These are phyloP conservation scores for Pseudogymnoascus sp. DNA, from an alignment of 2,329 filamentous ascomycete species.

Conservation along the genomic window DNA sequence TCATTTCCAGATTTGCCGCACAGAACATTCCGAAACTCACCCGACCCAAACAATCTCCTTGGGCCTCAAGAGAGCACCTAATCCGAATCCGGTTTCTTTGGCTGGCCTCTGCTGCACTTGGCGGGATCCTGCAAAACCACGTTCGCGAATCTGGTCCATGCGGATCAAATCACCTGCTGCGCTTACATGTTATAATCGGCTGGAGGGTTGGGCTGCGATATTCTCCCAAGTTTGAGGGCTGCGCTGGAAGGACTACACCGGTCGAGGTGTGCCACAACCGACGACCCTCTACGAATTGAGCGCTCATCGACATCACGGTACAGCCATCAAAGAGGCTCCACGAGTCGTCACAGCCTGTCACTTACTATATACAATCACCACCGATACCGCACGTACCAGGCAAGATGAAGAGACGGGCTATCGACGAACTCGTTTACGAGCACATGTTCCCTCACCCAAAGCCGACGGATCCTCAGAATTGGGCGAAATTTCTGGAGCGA, in stretches of 20 bases:
- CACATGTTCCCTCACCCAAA: conserved; percentile 64
- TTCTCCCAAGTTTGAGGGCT: conserved; percentile 1
- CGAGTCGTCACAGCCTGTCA: background rate
- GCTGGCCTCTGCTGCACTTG: background rate
- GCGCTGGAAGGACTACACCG: conserved; percentile 2
- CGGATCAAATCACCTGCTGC: background rate
- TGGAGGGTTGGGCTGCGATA: background rate
- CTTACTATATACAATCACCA: background rate
- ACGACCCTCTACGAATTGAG: background rate
- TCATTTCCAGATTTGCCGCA: background rate
- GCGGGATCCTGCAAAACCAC: background rate
- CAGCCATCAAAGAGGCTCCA: background rate
- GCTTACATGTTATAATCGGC: conserved; percentile 3
- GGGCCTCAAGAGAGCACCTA: background rate
- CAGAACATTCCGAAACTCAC: background rate
- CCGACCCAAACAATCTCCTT: background rate
- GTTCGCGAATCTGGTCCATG: background rate
- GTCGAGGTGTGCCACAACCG: background rate
- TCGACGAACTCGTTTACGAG: conserved; percentile 68
- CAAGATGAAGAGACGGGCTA: conserved; percentile 62
- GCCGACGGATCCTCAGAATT: conserved; percentile 61
- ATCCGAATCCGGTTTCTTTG: background rate
- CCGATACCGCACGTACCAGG: conserved; percentile 3
- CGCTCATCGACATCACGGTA: background rate
- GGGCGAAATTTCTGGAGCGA: conserved; percentile 61